phyloP scores from a whole-genome alignment of 768 basidiomycete genomes.

The Ephemerocybe angulata region DNA sequence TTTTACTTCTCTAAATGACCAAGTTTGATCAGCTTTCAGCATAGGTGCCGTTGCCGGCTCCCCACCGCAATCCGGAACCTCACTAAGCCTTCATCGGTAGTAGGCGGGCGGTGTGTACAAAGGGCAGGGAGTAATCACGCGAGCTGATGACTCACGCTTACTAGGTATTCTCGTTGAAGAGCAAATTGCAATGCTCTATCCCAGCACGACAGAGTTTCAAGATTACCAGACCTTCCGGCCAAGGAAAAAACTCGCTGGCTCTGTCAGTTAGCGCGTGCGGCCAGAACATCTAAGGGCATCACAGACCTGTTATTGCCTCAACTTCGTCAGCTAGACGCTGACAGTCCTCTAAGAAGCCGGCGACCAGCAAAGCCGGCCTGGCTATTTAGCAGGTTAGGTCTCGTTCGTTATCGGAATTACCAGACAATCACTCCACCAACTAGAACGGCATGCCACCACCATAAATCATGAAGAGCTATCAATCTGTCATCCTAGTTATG shows the following conservation, averaged over 20 bases:
- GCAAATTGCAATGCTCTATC: conserved; percentile 39
- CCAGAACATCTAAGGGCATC: conserved; percentile 90
- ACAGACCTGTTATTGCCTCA: conserved; percentile 91
- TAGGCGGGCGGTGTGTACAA: conserved; percentile 90
- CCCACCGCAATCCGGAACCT: conserved; percentile 68
- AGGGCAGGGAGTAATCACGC: conserved; percentile 89
- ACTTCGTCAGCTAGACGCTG: conserved; percentile 77
- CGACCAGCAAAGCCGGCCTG: conserved; percentile 71
- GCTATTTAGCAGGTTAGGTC: conserved; percentile 93
- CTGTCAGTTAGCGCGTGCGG: conserved; percentile 85
- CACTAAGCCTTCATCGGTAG: conserved; percentile 91
- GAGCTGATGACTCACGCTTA: conserved; percentile 86
- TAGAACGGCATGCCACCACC: conserved; percentile 89
- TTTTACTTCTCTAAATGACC: conserved; percentile 85
- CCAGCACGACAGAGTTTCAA: conserved; percentile 20
- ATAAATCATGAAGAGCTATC: conserved; percentile 83
- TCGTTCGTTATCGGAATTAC: conserved; percentile 95
- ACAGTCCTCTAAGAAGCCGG: conserved; percentile 85
- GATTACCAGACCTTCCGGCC: conserved; percentile 59
- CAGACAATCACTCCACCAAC: conserved; percentile 94
- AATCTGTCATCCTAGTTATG: conserved; percentile 76
- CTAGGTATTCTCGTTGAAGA: conserved; percentile 90
- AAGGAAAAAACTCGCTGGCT: conserved; percentile 81
- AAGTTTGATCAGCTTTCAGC: conserved; percentile 64
- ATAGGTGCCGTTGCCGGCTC: background rate